phyloP scores from a whole-genome alignment of 2,329 filamentous ascomycete species.

The Teratosphaeriaceae sp. region DNA sequence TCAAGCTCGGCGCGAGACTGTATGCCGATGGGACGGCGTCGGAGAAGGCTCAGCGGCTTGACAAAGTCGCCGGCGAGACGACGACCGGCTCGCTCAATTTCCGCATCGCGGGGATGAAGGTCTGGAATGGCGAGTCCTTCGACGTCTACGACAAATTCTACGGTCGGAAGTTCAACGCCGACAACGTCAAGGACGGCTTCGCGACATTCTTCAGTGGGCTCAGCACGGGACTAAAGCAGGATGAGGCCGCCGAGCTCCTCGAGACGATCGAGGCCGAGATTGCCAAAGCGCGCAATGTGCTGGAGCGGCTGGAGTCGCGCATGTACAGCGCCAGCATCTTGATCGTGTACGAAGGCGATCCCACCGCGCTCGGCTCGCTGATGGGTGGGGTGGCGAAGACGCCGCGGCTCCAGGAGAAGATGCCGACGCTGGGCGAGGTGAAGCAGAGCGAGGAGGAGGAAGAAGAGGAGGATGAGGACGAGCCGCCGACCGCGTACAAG shows the following conservation, averaged over 20 bases:
- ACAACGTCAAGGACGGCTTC: constrained; percentile 53
- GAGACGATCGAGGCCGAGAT: constrained; percentile 34
- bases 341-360: constrained; percentile 61
- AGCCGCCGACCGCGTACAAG: constrained; percentile 60
- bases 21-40: constrained; percentile 68
- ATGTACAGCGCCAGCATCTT: constrained; percentile 63
- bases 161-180: constrained; percentile 50
- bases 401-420: constrained; percentile 21
- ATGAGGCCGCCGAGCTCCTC: constrained; percentile 35
- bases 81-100: constrained; percentile 56
- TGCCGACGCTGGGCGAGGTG: constrained; percentile 12
- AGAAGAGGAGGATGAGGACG: constrained; percentile 45
- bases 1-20: constrained; percentile 80
- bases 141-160: constrained; percentile 61
- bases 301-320: constrained; percentile 57
- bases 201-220: constrained; percentile 46
- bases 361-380: constrained; percentile 45
- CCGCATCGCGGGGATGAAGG: constrained; percentile 59
- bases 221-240: constrained; percentile 34
- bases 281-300: constrained; percentile 43
- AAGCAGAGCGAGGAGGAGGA: constrained; percentile 35
- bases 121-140: constrained; percentile 47
- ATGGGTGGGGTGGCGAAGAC: constrained; percentile 35
- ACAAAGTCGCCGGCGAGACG: constrained; percentile 52
- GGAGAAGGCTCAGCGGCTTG: constrained; percentile 53